Evolutionary conservation across 371 early-diverging fungal species (phyloP), one percentile per base, ranked within the genome.

Genomic region (Haplosporangium sp.): DNA sequence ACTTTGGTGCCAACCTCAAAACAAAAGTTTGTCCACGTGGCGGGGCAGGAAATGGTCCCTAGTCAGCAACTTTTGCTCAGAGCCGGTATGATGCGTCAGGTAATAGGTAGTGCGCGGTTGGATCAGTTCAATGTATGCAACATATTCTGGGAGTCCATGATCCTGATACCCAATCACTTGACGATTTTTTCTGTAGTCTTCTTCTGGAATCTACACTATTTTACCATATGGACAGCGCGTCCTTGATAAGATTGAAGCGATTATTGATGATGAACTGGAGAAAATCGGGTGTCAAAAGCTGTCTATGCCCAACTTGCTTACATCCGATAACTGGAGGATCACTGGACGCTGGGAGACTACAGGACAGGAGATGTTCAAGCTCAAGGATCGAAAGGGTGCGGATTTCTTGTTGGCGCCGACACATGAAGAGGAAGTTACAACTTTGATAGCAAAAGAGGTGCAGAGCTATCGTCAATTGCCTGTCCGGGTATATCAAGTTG

Each of bases 341-440:
- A 92, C 96, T 0, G 94, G 94, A 0, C 86, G 95, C 37, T 93
- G 92, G 92, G 84, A 91, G 36, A 83, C 87, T 11, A 83, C 91
- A 8, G 92, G 92, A 50, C 84, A 83, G 29, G 95, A 95, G 79
- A 90, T 95, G 64, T 94, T 95, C 72, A 88, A 89, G 36, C 73
- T 96, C 18, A 83, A 90, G 66, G 97, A 96, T 86, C 89, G 97
- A 36, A 93, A 90, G 59, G 88, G 86, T 5, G 69, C 87, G 5
- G 91, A 90, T 40, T 86, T 92, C 59, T 62, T 93, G 41, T 80
- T 97, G 23, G 92, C 93, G 2, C 97, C 97, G 0, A 97, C 97
- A 1, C 95, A 95, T 67, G 97, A 97, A 73, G 97, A 97, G 74
- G 97, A 97, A 69, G 90, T 97, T 53, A 95, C 97, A 0, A 76